Percentiles rank a stretch among this genome's conserved stretches.
These are phyloP conservation scores for Candida glaebosa DNA, from an alignment of 805 yeast genomes.

Conservation along the genomic window DNA sequence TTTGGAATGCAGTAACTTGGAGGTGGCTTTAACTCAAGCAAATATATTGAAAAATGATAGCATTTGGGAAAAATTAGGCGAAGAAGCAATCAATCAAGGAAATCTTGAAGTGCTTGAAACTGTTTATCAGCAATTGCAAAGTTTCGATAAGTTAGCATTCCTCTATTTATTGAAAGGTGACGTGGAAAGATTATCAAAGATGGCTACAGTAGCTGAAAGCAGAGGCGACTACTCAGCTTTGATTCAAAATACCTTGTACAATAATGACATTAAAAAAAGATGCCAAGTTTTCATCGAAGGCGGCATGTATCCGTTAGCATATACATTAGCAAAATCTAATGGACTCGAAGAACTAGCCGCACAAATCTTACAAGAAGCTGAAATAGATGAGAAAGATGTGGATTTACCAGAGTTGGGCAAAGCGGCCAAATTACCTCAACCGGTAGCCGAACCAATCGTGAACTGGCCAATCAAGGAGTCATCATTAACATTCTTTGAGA, in stretches of 20 bases:
- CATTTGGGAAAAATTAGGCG: slow-evolving; percentile 79
- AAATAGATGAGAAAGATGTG: slow-evolving; percentile 58
- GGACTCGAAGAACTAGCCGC: slow-evolving; percentile 77
- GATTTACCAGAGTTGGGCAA: slow-evolving; percentile 54
- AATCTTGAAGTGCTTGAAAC: slow-evolving; percentile 80
- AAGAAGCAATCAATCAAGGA: slow-evolving; percentile 88
- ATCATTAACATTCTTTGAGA: slow-evolving; percentile 77
- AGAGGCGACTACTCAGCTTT: slow-evolving; percentile 78
- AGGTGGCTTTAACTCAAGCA: slow-evolving; percentile 87
- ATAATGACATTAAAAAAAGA: slow-evolving; percentile 71
- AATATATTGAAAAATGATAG: slow-evolving; percentile 61
- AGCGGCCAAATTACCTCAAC: slow-evolving; percentile 43
- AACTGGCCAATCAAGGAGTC: slow-evolving; percentile 85
- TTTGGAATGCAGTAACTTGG: slow-evolving; percentile 85
- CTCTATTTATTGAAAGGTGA: slow-evolving; percentile 85
- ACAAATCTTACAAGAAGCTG: slow-evolving; percentile 67
- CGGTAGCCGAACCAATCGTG: slow-evolving; percentile 41
- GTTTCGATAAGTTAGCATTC: slow-evolving; percentile 87
- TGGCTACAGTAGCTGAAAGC: slow-evolving; percentile 86
- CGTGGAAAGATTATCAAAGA: slow-evolving; percentile 64
- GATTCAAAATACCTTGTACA: slow-evolving; percentile 78
- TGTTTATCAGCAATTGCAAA: slow-evolving; percentile 81
- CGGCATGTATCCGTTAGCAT: slow-evolving; percentile 86
- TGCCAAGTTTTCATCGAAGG: slow-evolving; percentile 69
- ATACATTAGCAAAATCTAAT: slow-evolving; percentile 83